These are phyloP conservation scores for Diaporthe vaccinii DNA, from an alignment of 2,329 filamentous ascomycete species.

Conservation along the genomic window DNA sequence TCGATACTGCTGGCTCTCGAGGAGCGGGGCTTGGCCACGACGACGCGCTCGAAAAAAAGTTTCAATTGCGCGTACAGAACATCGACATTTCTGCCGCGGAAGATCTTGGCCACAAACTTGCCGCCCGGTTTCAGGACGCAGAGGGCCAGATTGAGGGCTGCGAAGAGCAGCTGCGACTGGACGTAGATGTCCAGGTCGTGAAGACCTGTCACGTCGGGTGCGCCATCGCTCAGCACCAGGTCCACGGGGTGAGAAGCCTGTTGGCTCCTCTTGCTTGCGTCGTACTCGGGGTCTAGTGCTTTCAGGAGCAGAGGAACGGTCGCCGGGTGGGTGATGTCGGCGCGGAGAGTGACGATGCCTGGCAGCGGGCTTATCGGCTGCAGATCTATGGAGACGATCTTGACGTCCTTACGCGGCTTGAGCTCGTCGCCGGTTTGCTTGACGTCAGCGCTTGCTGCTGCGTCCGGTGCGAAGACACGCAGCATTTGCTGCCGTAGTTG, in stretches of 20 bases:
- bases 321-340: constrained; percentile 96
- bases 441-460: neutral
- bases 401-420: constrained; percentile 77
- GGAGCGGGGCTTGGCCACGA: constrained; percentile 93
- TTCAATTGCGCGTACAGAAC: constrained; percentile 94
- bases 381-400: constrained; percentile 95
- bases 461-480: constrained; percentile 58
- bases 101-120: constrained; percentile 98
- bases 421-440: constrained; percentile 48
- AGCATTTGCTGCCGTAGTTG: constrained; percentile 74
- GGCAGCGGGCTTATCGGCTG: constrained; percentile 96
- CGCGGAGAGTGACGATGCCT: constrained; percentile 91
- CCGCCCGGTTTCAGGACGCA: constrained; percentile 94
- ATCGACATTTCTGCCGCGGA: constrained; percentile 94
- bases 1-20: constrained; percentile 97
- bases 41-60: constrained; percentile 87
- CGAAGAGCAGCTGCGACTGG: constrained; percentile 94
- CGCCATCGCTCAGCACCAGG: constrained; percentile 93
- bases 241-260: constrained; percentile 85
- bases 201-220: constrained; percentile 94
- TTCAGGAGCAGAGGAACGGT: constrained; percentile 91
- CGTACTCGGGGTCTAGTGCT: constrained; percentile 82
- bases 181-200: constrained; percentile 99
- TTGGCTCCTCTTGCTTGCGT: constrained; percentile 58
- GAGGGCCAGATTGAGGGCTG: constrained; percentile 91